Percentiles rank a stretch among this genome's conserved stretches.
These are phyloP conservation scores for Ophiostoma perfectum DNA, from an alignment of 2,329 filamentous ascomycete genomes.

Conservation along the genomic window DNA sequence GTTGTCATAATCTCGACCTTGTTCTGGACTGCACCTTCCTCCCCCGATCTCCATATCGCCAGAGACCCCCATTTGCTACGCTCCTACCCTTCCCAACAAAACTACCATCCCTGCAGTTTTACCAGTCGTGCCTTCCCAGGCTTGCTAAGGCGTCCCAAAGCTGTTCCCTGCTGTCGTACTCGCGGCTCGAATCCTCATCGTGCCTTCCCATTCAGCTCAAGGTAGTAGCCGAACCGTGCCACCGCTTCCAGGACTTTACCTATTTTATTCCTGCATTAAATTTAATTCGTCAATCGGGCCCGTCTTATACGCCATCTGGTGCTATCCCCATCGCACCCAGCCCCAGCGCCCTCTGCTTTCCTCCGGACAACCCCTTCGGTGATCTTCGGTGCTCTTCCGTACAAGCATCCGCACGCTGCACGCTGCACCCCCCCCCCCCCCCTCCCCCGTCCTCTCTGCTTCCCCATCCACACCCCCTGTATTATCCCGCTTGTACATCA, in stretches of 20 bases:
- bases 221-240: constrained; percentile 15
- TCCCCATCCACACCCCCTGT: not conserved
- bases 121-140: not conserved
- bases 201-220: not conserved
- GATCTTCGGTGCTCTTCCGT: constrained; percentile 15
- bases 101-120: not conserved
- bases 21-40: constrained; percentile 11
- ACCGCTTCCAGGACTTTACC: not conserved
- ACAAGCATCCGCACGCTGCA: not conserved
- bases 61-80: not conserved
- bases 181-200: not conserved
- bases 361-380: constrained; percentile 24
- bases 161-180: not conserved
- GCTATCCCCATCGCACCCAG: not conserved
- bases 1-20: not conserved
- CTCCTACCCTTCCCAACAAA: no score
- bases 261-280: not conserved
- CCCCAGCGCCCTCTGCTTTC: not conserved
- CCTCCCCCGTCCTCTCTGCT: not conserved
- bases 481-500: constrained; percentile 5
- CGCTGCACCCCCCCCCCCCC: constrained; percentile 6
- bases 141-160: not conserved
- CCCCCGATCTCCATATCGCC: constrained; percentile 2
- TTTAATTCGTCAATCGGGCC: constrained; percentile 3
- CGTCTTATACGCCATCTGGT: constrained; percentile 9